Base-by-base conservation (phyloP, 257 asterid species). In the Fraxinus excelsior region DNA sequence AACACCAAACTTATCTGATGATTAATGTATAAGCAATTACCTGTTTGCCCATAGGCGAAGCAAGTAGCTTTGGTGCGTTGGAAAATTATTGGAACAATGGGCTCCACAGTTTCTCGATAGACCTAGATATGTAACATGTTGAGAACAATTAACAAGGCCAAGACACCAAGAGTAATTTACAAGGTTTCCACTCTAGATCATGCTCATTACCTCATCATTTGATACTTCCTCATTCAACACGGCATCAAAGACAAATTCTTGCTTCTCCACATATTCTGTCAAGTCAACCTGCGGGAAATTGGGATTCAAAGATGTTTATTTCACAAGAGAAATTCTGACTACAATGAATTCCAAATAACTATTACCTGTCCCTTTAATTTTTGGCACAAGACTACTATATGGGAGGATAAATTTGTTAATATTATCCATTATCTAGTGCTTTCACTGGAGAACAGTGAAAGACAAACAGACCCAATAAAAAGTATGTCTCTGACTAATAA, bases 171-270 rank as follows among this genome's bases (percentile, higher is more conserved):
- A 76, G 72, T 2, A 25, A 10, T 40, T 40, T 11, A 62, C 29
- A 62, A 11, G 25, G 67, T 62, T 25, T 62, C 67, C 18, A 62
- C 13, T 26, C 67, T 62, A 62, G 40, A 31, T 70, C 53, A 75
- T 38, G 76, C 49, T 66, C 64, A 71, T 88, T 80, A 96, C 99
- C 98, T 96, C 97, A 75, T 93, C 98, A 85, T 96, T 96, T 71
- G 99, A 96, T 78, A 96, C 99, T 87, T 96, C 97, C 84, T 96
- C 99, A 76, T 96, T 79, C 66, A 96, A 86, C 84, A 96, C 99
- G 13, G 99, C 99, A 87, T 96, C 99, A 88, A 91, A 96, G 79
- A 92, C 96, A 87, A 96, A 96, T 86, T 91, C 99, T 83, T 93
- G 98, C 85, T 92, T 94, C 92, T 96, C 99, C 86, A 90, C 72